Percentiles rank a stretch among this genome's conserved stretches.
Conservation (phyloP, 1,284 basidiomycete genomes). For the Agroathelia rolfsii region DNA sequence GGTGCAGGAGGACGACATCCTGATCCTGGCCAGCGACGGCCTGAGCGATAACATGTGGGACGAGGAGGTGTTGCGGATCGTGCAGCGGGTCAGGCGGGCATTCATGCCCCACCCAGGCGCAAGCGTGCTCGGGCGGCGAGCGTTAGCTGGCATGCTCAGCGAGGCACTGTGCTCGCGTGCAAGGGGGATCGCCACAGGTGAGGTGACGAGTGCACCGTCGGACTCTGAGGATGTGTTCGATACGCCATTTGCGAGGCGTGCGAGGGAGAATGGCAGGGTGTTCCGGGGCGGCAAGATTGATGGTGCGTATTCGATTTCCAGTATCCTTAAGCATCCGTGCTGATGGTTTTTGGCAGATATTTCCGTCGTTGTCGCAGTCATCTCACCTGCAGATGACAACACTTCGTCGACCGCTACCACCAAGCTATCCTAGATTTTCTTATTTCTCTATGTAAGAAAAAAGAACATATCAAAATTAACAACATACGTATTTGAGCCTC, state of each 20-base stretch:
- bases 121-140: conserved; percentile 34
- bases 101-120: conserved; percentile 20
- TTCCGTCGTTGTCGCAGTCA: conserved; percentile 52
- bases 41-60: conserved; percentile 94
- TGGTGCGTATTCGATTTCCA: conserved; percentile 36
- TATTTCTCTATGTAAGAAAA: too few species aligned
- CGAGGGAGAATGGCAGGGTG: conserved; percentile 47
- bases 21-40: conserved; percentile 86
- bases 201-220: conserved; percentile 10
- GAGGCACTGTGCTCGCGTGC: conserved; percentile 68
- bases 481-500: too few species aligned
- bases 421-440: conserved; percentile 5
- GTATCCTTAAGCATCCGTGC: background rate
- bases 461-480: too few species aligned
- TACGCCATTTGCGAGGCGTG: conserved; percentile 60
- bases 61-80: conserved; percentile 87
- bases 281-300: conserved; percentile 71
- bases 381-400: conserved; percentile 33
- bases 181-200: conserved; percentile 41
- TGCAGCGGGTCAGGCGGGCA: conserved; percentile 53
- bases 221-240: conserved; percentile 26
- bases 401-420: too few species aligned
- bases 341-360: conserved; percentile 37
- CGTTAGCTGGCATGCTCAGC: conserved; percentile 55
- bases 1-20: conserved; percentile 79